Base-by-base conservation (phyloP, 2,329 filamentous ascomycete genomes). In the Paecilomyces fulvus region DNA sequence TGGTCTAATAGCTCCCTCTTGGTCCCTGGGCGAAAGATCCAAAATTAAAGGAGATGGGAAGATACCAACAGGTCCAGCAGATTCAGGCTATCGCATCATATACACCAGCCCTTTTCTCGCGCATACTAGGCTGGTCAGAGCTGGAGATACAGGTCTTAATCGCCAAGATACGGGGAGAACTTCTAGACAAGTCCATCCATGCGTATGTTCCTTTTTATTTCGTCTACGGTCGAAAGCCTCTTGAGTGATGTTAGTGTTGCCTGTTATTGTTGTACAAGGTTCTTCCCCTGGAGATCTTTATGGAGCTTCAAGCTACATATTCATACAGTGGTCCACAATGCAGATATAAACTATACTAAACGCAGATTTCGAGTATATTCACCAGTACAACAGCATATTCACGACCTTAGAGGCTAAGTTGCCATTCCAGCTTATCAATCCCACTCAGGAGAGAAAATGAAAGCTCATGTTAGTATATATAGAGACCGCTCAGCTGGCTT, bases 91-190 rank as follows among this genome's bases (percentile, higher is more conserved):
- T n/a, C 14, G 20, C 28, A 5, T 49, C 48, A 12, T 49, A 49
- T 28, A 28, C 48, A 12, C 20, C 48, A 11, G 21, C 21, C 10
- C n/a, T 49, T 25, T 49, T 49, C 48, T 23, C 20, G 2, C 48
- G 25, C 10, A 20, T 49, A 7, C 20, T 49, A 12, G 48, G 48
- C 48, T 49, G 48, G 48, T 9, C 3, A 14, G 25, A 49, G 48
- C 17, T 21, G 48, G 20, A 49, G 46, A 49, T 49, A 28, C 21
- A 14, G 21, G 20, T 49, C 10, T 14, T 64, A 10, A 37, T 63
- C 58, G 55, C 62, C 57, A 25, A 62, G 28, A 11, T 54, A 51
- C 28, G 58, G 49, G 43, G 57, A 31, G 50, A 33, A 51, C 49
- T 62, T 62, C 12, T 61, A 49, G 52, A 64, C 21, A 14, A 23